A percentile compares a stretch with the other conserved stretches of the same genome.
Conservation (phyloP, 2,329 filamentous ascomycete genomes). For the Aspergillus ustus region DNA sequence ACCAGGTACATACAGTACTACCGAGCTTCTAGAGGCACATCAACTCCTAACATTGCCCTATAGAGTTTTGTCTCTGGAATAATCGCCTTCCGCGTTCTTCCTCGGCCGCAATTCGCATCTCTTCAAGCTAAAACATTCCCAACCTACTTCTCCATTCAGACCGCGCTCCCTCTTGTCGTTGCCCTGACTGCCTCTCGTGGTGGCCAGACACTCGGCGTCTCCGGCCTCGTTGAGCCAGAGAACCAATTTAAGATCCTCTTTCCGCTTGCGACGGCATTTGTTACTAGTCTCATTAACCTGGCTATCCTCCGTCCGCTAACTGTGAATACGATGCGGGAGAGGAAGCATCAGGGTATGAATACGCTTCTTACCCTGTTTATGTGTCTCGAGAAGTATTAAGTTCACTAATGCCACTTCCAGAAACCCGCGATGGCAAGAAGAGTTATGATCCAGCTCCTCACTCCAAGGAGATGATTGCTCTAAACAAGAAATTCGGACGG, state of each 20-base stretch:
- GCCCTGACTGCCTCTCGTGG: conserved; percentile 79
- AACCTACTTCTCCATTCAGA: conserved; percentile 85
- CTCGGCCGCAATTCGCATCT: conserved; percentile 77
- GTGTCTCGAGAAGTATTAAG: not conserved
- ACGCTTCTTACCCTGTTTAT: not conserved
- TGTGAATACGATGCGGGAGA: conserved; percentile 71
- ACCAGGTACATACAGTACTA: conserved; percentile 64
- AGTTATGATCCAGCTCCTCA: conserved; percentile 79
- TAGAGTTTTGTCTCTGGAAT: conserved; percentile 76
- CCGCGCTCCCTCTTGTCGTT: conserved; percentile 71
- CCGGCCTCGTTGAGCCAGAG: conserved; percentile 52
- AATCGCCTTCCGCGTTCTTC: conserved; percentile 75
- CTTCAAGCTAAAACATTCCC: conserved; percentile 79
- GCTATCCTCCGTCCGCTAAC: conserved; percentile 75
- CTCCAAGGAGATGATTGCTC: conserved; percentile 77
- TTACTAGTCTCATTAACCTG: conserved; percentile 73
- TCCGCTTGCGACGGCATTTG: conserved; percentile 71
- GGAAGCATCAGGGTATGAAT: conserved; percentile 75
- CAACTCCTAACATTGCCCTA: not conserved
- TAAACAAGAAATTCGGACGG: conserved; percentile 79
- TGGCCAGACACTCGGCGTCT: conserved; percentile 33
- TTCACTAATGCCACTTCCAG: conserved; percentile 43
- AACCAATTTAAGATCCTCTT: conserved; percentile 68
- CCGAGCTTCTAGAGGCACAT: conserved; percentile 28
- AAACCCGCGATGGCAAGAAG: conserved; percentile 87